Conservation (phyloP, 169 alveolate genomes). For the Amoebophrya sp. region DNA sequence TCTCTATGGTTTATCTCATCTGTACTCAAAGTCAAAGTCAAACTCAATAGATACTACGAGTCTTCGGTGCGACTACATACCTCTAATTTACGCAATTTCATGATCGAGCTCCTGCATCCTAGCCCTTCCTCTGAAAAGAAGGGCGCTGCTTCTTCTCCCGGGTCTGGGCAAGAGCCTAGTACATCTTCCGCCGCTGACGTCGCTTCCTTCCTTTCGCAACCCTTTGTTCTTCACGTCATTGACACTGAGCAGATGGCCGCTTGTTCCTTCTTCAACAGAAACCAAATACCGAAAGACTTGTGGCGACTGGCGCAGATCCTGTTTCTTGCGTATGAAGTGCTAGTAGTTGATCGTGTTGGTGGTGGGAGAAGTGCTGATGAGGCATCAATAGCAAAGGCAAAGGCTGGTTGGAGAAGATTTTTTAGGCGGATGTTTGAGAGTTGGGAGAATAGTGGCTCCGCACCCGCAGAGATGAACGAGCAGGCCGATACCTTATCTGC, state of each 20-base stretch:
- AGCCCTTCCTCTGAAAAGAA: neutral
- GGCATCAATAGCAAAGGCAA: too few relatives aligned
- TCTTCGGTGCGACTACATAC: neutral
- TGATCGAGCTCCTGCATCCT: neutral
- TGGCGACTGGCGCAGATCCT: neutral
- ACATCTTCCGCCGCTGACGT: neutral
- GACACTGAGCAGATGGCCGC: neutral
- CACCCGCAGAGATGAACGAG: too few relatives aligned
- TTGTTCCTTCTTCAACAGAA: neutral
- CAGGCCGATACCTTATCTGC: too few relatives aligned
- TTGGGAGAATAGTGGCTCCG: too few relatives aligned
- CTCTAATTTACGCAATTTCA: neutral
- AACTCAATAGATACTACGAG: too few relatives aligned
- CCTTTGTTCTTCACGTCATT: neutral
- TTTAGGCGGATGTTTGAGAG: too few relatives aligned
- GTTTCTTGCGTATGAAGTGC: neutral
- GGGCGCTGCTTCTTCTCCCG: neutral
- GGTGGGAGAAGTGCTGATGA: too few relatives aligned
- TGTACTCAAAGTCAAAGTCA: too few relatives aligned
- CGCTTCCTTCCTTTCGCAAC: neutral
- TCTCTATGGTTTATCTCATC: too few relatives aligned
- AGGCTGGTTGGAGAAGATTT: too few relatives aligned
- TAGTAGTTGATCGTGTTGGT: too few relatives aligned
- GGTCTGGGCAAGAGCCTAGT: neutral
- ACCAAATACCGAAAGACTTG: neutral